These are phyloP conservation scores for Pichia sp. DNA, from an alignment of 1,139 yeast genomes.

Conservation along the genomic window DNA sequence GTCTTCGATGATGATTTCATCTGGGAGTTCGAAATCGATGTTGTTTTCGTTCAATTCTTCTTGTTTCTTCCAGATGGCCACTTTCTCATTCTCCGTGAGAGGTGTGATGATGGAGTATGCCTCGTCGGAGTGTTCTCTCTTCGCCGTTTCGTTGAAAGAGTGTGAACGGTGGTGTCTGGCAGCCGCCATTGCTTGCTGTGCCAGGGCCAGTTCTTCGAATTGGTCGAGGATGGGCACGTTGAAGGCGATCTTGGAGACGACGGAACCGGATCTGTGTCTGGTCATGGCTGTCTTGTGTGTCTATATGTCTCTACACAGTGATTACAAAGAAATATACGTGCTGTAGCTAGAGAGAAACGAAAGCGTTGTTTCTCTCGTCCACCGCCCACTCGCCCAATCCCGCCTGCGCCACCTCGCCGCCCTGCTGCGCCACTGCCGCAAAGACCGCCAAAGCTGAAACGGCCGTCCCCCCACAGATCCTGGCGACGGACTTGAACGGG, in stretches of 20 bases:
- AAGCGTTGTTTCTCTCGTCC: too few species aligned
- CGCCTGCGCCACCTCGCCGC: too few species aligned
- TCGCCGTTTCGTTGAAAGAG: background rate
- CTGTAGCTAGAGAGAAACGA: too few species aligned
- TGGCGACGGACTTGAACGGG: too few species aligned
- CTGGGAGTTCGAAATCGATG: constrained; percentile 36
- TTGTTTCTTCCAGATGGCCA: constrained; percentile 35
- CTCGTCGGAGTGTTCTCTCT: background rate
- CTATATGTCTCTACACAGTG: too few species aligned
- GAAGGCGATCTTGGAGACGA: constrained; percentile 41
- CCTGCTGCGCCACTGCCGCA: too few species aligned
- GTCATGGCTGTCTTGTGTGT: background rate
- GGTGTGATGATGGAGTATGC: background rate
- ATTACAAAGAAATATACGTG: too few species aligned
- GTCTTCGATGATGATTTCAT: constrained; percentile 37
- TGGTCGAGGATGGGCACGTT: constrained; percentile 31
- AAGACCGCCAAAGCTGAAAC: too few species aligned
- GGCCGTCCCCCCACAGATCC: too few species aligned
- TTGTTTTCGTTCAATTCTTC: constrained; percentile 40
- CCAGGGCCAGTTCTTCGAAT: constrained; percentile 1
- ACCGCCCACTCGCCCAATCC: too few species aligned
- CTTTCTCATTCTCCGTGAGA: constrained; percentile 31
- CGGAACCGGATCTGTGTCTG: constrained; percentile 46
- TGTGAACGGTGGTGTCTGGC: background rate
- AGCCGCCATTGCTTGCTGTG: background rate